Evolutionary conservation across 2,329 filamentous ascomycete species (phyloP), one percentile per base, ranked within the genome.

Genomic region (Acephala macrosclerotiorum): DNA sequence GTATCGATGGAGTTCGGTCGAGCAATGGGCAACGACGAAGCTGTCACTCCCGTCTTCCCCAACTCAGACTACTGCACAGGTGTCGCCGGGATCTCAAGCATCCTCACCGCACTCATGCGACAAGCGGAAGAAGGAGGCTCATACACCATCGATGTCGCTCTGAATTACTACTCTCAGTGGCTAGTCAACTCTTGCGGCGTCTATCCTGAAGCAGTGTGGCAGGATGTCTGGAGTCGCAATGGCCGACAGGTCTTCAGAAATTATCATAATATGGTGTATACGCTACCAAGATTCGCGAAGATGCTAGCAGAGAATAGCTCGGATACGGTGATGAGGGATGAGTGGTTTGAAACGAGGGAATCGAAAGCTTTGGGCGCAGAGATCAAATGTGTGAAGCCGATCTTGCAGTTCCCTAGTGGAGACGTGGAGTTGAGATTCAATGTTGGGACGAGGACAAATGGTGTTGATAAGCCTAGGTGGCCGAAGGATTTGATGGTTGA

Each of bases 371-470:
- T 84, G 16, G 80, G 76, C 0, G 76, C 71, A 11, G 73, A 76
- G 0, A 75, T 86, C 22, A 66, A 74, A 3, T 75, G 74, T 20
- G 77, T 82, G 8, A 83, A 82, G 68, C 83, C 83, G 0, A 74
- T 85, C 7, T 75, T 81, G 7, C 73, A 77, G 49, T 85, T 79
- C 58, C 63, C 66, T 11, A 72, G 76, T 25, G 74, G 75, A 7
- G 71, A 75, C 35, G 78, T 84, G 5, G 69, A 80, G 58, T 73
- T 82, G 55, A 75, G 76, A 35, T 86, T 79, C 69, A 81, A 84
- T 65, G 76, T 86, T 20, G 82, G 83, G 1, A 84, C 83, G 3
- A 77, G 84, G 69, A 77, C 77, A 8, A 86, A 86, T 72, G 83
- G 83, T 1, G 75, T 81, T 2, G 84, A 86, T 72, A 67, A 78